Conservation (phyloP, 1,284 basidiomycete species). For the Coniophora puteana region DNA sequence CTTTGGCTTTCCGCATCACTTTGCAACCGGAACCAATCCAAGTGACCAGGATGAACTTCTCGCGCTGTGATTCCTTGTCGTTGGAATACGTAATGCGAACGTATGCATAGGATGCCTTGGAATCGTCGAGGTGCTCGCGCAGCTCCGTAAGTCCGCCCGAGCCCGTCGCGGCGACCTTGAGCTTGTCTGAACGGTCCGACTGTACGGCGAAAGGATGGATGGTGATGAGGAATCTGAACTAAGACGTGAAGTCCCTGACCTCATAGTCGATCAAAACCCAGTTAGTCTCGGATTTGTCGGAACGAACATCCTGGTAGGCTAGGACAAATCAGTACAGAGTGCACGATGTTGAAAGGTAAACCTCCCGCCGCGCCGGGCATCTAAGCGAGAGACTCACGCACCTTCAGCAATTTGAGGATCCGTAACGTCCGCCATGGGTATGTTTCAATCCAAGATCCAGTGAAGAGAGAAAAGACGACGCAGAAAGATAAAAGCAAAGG, state of each 20-base stretch:
- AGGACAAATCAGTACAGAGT: slow-evolving; percentile 10
- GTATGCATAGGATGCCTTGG: slow-evolving; percentile 80
- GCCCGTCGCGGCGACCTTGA: slow-evolving; percentile 74
- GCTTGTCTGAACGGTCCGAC: slow-evolving; percentile 82
- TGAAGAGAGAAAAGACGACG: neutral
- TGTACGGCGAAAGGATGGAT: slow-evolving; percentile 23
- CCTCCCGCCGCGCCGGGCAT: slow-evolving; percentile 7
- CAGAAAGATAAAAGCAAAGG: too few relatives aligned
- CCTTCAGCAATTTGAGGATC: slow-evolving; percentile 78
- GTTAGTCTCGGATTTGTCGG: slow-evolving; percentile 78
- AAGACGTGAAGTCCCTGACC: slow-evolving; percentile 36
- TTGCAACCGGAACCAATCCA: slow-evolving; percentile 88
- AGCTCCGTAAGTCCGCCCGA: slow-evolving; percentile 77
- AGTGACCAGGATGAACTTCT: slow-evolving; percentile 87
- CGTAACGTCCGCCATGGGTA: slow-evolving; percentile 77
- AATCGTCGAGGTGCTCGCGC: slow-evolving; percentile 66
- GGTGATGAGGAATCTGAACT: slow-evolving; percentile 1
- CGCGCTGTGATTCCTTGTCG: slow-evolving; percentile 81
- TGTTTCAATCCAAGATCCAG: neutral
- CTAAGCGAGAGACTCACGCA: slow-evolving; percentile 29
- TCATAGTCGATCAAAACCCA: slow-evolving; percentile 88
- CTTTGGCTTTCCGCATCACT: slow-evolving; percentile 90
- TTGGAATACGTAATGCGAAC: slow-evolving; percentile 82
- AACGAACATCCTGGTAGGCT: slow-evolving; percentile 87
- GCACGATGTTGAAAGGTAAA: slow-evolving; percentile 14